Conservation (phyloP, 257 asterid species). For the Solanum arcanum region DNA sequence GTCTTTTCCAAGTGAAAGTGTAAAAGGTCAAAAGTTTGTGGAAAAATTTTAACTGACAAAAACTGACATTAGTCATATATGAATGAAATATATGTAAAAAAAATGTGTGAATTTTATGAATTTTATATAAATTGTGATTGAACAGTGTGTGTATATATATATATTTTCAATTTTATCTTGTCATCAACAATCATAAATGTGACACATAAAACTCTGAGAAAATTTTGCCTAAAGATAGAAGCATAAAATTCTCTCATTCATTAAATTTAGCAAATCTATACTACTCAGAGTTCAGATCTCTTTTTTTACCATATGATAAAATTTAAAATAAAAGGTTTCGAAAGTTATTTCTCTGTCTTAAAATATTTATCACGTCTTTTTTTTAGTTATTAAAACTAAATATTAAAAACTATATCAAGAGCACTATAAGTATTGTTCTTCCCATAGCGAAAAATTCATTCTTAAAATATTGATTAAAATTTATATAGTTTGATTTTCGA, state of each 20-base stretch:
- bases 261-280: neutral
- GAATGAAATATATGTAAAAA: conserved; percentile 3
- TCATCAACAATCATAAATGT: conserved; percentile 10
- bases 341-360: no score
- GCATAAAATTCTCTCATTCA: conserved; percentile 30
- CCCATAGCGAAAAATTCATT: no score
- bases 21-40: conserved; percentile 28
- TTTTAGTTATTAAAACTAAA: neutral
- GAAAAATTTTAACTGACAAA: conserved; percentile 25
- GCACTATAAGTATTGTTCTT: no score
- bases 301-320: neutral
- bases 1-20: conserved; percentile 30
- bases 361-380: neutral
- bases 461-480: neutral
- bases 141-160: neutral
- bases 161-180: conserved; percentile 2
- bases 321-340: neutral
- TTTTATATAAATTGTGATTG: conserved; percentile 4
- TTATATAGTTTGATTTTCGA: no score
- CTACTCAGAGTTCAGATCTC: neutral
- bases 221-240: conserved; percentile 27
- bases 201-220: conserved; percentile 7
- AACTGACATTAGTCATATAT: neutral
- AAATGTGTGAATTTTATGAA: conserved; percentile 7
- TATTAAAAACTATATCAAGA: neutral